Conservation (phyloP, 2,329 filamentous ascomycete genomes). For the Venturia nashicola region DNA sequence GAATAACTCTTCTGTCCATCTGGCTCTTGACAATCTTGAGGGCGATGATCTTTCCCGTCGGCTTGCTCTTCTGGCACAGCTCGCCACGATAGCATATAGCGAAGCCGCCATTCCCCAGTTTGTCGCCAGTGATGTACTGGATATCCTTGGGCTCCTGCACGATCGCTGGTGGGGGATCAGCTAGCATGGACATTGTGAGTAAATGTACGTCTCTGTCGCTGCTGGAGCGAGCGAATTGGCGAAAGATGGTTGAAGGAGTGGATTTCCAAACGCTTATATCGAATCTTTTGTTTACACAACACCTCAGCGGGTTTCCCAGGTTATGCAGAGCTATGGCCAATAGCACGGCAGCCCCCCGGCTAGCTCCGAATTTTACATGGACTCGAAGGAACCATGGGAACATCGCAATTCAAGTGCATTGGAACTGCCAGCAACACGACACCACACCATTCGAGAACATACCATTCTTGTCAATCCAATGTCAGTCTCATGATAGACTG, state of each 20-base stretch:
- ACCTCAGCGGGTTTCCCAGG: too few species aligned
- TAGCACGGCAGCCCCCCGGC: background rate
- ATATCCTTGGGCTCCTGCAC: slow-evolving; percentile 57
- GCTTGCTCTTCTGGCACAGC: slow-evolving; percentile 39
- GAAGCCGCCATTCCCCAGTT: slow-evolving; percentile 71
- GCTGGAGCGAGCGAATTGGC: background rate
- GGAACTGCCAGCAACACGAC: background rate
- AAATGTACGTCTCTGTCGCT: background rate
- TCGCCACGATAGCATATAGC: slow-evolving; percentile 69
- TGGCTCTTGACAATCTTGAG: slow-evolving; percentile 75
- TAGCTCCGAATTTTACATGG: background rate
- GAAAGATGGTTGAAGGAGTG: slow-evolving; percentile 1
- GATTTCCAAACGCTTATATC: background rate
- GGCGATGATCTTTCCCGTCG: slow-evolving; percentile 56
- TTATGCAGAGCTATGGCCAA: background rate
- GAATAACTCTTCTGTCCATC: slow-evolving; percentile 71
- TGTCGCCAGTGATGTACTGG: slow-evolving; percentile 59
- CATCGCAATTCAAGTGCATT: background rate
- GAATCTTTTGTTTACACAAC: slow-evolving; percentile 1
- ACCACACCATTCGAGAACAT: background rate
- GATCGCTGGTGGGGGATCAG: slow-evolving; percentile 39
- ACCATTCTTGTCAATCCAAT: background rate
- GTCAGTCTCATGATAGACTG: background rate
- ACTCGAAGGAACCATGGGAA: background rate
- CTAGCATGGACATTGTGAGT: slow-evolving; percentile 13